Percentiles rank a stretch among this genome's conserved stretches.
Evolutionary conservation across 2,329 filamentous ascomycete genomes (phyloP).

Genomic region (Botrytis tulipae): DNA sequence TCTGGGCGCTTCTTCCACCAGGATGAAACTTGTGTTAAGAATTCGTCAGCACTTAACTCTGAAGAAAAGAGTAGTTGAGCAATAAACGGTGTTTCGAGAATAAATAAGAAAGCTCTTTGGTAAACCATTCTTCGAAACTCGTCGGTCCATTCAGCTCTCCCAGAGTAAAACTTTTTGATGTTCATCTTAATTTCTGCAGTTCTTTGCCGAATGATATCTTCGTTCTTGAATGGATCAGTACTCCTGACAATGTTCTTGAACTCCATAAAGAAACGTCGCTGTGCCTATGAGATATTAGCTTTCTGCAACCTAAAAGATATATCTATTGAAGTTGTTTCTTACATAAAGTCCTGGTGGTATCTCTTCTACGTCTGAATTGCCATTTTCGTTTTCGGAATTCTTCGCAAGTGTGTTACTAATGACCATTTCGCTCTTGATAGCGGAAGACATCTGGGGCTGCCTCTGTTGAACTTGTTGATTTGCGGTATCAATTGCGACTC

Average conservation of each 20-base stretch:
- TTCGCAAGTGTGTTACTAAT: neutral
- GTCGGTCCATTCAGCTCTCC: neutral
- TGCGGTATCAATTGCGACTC: neutral
- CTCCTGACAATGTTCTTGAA: neutral
- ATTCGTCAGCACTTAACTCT: neutral
- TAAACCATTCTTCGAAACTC: neutral
- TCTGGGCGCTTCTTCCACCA: neutral
- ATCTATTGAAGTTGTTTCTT: neutral
- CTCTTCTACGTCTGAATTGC: conserved; percentile 1
- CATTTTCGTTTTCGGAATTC: neutral
- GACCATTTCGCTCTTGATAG: conserved; percentile 3
- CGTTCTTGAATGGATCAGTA: neutral
- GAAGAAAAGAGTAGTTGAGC: neutral
- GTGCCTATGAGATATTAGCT: conserved; percentile 3
- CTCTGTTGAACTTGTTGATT: neutral
- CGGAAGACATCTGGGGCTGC: neutral
- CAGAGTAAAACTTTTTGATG: neutral
- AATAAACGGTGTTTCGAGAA: neutral
- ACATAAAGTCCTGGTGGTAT: neutral
- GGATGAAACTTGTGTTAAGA: neutral
- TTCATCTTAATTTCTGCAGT: neutral
- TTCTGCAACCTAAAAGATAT: neutral
- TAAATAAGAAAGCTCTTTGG: neutral
- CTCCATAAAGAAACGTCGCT: neutral
- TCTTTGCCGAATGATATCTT: neutral